These are phyloP conservation scores for Hypoxylon subgilvum DNA, from an alignment of 495 filamentous ascomycete genomes.

Conservation along the genomic window DNA sequence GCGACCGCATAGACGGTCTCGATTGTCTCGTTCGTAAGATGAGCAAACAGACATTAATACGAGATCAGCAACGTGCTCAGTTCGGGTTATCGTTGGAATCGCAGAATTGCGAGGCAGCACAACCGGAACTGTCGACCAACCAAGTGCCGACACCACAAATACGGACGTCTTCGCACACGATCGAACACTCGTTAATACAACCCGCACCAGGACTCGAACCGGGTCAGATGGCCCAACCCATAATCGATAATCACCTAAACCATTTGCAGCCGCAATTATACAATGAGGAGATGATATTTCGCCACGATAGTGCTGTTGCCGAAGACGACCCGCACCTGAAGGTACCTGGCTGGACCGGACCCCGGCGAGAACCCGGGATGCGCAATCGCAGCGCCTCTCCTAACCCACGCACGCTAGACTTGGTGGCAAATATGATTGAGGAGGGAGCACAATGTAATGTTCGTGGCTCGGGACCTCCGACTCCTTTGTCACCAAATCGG, in stretches of 20 bases:
- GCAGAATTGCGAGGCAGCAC: background rate
- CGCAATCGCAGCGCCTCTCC: slow-evolving; percentile 16
- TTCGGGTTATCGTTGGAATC: background rate
- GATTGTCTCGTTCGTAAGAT: slow-evolving; percentile 43
- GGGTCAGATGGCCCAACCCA: slow-evolving; percentile 5
- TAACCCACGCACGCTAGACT: slow-evolving; percentile 35
- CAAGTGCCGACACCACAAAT: slow-evolving; percentile 5
- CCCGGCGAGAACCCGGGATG: slow-evolving; percentile 23
- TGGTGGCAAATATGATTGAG: slow-evolving; percentile 46
- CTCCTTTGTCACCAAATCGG: slow-evolving; percentile 17
- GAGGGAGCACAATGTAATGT: slow-evolving; percentile 48
- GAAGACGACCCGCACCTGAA: slow-evolving; percentile 3
- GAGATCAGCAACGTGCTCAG: slow-evolving; percentile 7
- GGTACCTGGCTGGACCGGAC: slow-evolving; percentile 4
- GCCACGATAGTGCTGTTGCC: background rate
- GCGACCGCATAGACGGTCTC: slow-evolving; percentile 38
- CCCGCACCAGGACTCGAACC: slow-evolving; percentile 3
- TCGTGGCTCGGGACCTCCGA: slow-evolving; percentile 23
- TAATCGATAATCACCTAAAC: slow-evolving; percentile 2
- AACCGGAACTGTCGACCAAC: background rate
- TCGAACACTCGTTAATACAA: slow-evolving; percentile 6
- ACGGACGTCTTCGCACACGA: slow-evolving; percentile 8
- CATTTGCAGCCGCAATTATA: slow-evolving; percentile 8
- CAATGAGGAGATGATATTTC: background rate
- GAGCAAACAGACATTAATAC: slow-evolving; percentile 45